Evolutionary conservation across 352 stramenopile species (phyloP).

Genomic region (Discostella stelligera): DNA sequence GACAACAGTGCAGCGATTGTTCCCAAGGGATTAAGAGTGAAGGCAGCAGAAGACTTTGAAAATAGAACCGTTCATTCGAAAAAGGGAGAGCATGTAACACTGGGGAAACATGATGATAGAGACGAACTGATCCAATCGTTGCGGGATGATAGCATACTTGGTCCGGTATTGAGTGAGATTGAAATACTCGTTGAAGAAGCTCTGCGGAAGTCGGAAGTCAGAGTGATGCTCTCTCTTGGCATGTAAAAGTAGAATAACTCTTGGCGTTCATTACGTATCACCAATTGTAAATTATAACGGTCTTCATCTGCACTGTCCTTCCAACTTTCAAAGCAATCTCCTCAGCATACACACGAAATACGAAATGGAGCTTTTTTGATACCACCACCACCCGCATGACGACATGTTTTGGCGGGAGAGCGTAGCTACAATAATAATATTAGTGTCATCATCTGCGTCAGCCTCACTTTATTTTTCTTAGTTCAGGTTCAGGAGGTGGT

Average conservation of each 20-base stretch:
- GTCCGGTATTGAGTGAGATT: conserved; percentile 31
- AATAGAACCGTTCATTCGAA: neutral
- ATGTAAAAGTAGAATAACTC: neutral
- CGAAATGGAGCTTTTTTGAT: too few relatives aligned
- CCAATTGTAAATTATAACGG: too few relatives aligned
- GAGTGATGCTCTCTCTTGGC: neutral
- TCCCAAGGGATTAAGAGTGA: conserved; percentile 18
- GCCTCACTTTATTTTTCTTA: too few relatives aligned
- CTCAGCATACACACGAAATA: too few relatives aligned
- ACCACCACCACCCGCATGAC: too few relatives aligned
- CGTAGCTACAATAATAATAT: too few relatives aligned
- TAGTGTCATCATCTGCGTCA: too few relatives aligned
- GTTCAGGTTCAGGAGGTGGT: too few relatives aligned
- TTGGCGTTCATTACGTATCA: too few relatives aligned
- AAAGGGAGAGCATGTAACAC: conserved; percentile 18
- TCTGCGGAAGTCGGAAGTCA: neutral
- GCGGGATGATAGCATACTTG: conserved; percentile 17
- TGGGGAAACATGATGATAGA: conserved; percentile 24
- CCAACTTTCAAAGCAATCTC: neutral
- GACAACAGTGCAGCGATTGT: conserved; percentile 8
- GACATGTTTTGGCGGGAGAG: too few relatives aligned
- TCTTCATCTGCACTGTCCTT: too few relatives aligned
- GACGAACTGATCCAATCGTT: conserved; percentile 18
- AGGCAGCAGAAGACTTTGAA: conserved; percentile 8
- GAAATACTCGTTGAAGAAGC: conserved; percentile 38